A percentile compares a stretch with the other conserved stretches of the same genome.
phyloP scores from a whole-genome alignment of 306 rosid species.

The Pterocarpus macrocarpus region DNA sequence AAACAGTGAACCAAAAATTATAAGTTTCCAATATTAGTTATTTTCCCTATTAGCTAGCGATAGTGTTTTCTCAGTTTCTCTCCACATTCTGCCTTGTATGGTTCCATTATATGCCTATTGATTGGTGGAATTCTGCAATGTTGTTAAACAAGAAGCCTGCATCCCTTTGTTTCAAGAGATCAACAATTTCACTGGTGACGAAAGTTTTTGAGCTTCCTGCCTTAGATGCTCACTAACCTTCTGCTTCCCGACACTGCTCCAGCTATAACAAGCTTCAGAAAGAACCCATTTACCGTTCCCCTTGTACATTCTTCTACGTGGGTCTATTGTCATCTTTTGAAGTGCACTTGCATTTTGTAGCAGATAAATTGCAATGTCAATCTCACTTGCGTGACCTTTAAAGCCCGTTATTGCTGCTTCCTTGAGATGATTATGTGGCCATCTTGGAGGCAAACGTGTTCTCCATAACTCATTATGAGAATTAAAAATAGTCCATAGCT shows the following conservation, averaged over 20 bases:
- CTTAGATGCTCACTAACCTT: constrained; percentile 26
- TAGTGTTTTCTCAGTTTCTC: neutral
- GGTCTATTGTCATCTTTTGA: constrained; percentile 50
- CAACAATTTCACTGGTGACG: constrained; percentile 29
- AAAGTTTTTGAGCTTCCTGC: neutral
- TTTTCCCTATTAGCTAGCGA: constrained; percentile 6
- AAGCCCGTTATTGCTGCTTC: constrained; percentile 47
- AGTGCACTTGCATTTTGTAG: constrained; percentile 46
- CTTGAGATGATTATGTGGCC: constrained; percentile 38
- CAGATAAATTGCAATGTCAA: constrained; percentile 49
- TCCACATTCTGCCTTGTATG: neutral
- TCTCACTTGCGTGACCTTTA: constrained; percentile 43
- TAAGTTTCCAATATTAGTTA: neutral
- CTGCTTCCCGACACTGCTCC: constrained; percentile 37
- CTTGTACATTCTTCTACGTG: constrained; percentile 42
- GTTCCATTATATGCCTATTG: neutral
- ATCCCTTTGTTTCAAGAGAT: constrained; percentile 33
- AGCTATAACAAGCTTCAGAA: constrained; percentile 23
- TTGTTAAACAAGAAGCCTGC: neutral
- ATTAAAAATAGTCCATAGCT: constrained; percentile 37
- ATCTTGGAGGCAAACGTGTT: neutral
- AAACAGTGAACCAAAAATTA: neutral
- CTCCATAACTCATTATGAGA: constrained; percentile 21
- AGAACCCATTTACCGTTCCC: constrained; percentile 49
- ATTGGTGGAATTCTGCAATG: constrained; percentile 18